A percentile compares a stretch with the other conserved stretches of the same genome.
Evolutionary conservation across 1,139 yeast species (phyloP).

Genomic region (Suhomyces yuchorum): DNA sequence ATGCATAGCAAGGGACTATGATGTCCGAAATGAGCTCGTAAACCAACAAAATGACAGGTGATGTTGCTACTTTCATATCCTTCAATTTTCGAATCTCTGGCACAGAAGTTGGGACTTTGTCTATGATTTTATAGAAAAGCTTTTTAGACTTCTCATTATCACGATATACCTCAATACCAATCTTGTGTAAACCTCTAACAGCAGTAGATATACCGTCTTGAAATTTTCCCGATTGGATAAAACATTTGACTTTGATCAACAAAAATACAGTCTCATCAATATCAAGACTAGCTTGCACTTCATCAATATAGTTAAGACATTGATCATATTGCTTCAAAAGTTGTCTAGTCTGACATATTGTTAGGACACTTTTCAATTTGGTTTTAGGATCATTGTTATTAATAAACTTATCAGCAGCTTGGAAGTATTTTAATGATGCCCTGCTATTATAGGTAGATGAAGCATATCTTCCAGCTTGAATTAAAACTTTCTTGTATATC

Average conservation of each 20-base stretch:
- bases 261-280: conserved; percentile 36
- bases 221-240: conserved; percentile 34
- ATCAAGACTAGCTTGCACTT: conserved; percentile 25
- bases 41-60: conserved; percentile 33
- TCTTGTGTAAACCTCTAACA: conserved; percentile 31
- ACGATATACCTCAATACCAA: conserved; percentile 32
- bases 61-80: conserved; percentile 26
- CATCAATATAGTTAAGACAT: conserved; percentile 32
- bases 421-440: conserved; percentile 34
- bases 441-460: conserved; percentile 36
- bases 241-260: conserved; percentile 42
- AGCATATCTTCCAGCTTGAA: conserved; percentile 42
- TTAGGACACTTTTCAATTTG: conserved; percentile 30
- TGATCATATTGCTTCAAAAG: conserved; percentile 30
- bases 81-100: conserved; percentile 44
- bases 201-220: conserved; percentile 42
- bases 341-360: conserved; percentile 37
- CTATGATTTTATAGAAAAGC: conserved; percentile 26
- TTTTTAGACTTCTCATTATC: conserved; percentile 27
- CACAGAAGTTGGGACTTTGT: conserved; percentile 44
- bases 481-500: conserved; percentile 33
- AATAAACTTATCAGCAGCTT: conserved; percentile 31
- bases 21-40: conserved; percentile 49
- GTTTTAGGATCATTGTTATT: conserved; percentile 21
- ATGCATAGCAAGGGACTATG: conserved; percentile 36